Conservation (phyloP, 2,329 filamentous ascomycete species). For the Diplodia mutila region DNA sequence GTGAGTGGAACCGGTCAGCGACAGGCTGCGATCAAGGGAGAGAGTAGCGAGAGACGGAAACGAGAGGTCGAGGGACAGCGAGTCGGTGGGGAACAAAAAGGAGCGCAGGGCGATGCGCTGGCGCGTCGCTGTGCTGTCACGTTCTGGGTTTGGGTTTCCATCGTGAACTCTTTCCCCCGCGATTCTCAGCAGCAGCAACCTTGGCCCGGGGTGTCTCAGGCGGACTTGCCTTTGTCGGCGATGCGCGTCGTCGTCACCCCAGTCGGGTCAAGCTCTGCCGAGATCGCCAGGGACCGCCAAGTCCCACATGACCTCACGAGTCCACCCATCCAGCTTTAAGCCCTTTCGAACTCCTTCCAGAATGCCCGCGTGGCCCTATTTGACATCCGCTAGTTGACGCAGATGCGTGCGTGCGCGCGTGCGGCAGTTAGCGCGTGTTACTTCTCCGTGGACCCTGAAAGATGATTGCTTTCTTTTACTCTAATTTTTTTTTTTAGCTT, state of each 20-base stretch:
- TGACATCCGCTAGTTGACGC: background rate
- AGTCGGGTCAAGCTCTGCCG: conserved; percentile 12
- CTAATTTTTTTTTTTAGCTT: background rate
- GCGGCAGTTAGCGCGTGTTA: too few relatives aligned
- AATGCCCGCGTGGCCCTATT: background rate
- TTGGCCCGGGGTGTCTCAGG: background rate
- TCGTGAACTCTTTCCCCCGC: background rate
- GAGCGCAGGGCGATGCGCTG: background rate
- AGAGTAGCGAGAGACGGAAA: background rate
- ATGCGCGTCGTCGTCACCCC: background rate
- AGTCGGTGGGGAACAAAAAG: background rate
- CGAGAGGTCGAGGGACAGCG: background rate
- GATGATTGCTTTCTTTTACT: background rate
- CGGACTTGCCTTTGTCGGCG: background rate
- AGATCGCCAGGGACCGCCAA: conserved; percentile 18
- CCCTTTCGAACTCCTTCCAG: background rate
- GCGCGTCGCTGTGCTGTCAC: conserved; percentile 3
- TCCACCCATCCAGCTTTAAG: background rate
- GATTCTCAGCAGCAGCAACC: background rate
- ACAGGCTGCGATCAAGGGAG: background rate
- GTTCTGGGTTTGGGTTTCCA: background rate
- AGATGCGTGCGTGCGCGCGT: background rate
- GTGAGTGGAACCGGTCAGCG: background rate
- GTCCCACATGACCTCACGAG: conserved; percentile 1
- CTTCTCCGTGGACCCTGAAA: background rate